phyloP scores from a whole-genome alignment of 208 protist genomes.

The Borovskyia barvae region DNA sequence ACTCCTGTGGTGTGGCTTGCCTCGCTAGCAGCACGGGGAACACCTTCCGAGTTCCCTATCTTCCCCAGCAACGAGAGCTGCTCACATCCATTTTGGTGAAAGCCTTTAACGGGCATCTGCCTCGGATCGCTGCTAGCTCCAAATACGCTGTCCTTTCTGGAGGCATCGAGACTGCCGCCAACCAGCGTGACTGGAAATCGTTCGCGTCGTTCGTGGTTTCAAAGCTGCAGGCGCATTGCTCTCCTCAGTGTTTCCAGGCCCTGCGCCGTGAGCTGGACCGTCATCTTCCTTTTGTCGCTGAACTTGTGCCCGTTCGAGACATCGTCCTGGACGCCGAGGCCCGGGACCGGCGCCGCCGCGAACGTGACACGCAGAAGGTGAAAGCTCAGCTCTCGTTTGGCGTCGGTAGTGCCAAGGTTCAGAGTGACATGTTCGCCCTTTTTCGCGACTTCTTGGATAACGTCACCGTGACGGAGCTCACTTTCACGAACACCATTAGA shows the following conservation, averaged over 20 bases:
- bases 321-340: conserved; percentile 52
- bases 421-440: conserved; percentile 87
- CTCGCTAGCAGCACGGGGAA: conserved; percentile 83
- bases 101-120: conserved; percentile 75
- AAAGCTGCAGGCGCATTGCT: conserved; percentile 61
- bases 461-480: conserved; percentile 58
- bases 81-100: conserved; percentile 53
- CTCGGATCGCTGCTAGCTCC: conserved; percentile 40
- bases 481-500: conserved; percentile 72
- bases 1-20: conserved; percentile 58
- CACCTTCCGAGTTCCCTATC: conserved; percentile 71
- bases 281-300: conserved; percentile 77
- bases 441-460: conserved; percentile 67
- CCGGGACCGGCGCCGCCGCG: conserved; percentile 59
- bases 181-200: conserved; percentile 85
- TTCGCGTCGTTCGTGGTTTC: conserved; percentile 73
- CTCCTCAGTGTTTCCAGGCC: conserved; percentile 19
- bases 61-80: conserved; percentile 65
- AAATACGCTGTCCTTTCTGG: conserved; percentile 81
- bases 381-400: conserved; percentile 54
- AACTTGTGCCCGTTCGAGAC: conserved; percentile 81
- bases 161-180: conserved; percentile 62
- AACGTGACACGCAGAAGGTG: conserved; percentile 75
- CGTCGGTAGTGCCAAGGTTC: conserved; percentile 76
- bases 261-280: conserved; percentile 63